Percentiles rank a stretch among this genome's conserved stretches.
Conservation (phyloP, 2,329 filamentous ascomycete genomes). For the Fonsecaea monophora region DNA sequence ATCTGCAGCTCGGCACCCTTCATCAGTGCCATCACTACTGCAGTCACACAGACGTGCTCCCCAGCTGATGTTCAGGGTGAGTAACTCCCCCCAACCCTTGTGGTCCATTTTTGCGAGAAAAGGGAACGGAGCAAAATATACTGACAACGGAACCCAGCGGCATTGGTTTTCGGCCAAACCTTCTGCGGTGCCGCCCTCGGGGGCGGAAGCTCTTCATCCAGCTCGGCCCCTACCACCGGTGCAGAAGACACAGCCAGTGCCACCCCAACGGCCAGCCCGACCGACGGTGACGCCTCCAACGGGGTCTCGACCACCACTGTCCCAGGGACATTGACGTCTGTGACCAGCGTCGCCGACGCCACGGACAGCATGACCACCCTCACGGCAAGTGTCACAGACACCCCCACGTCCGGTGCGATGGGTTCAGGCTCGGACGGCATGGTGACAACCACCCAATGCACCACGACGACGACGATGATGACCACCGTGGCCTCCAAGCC, state of each 20-base stretch:
- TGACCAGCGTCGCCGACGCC: slow-evolving; percentile 21
- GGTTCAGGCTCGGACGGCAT: background rate
- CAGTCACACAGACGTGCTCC: slow-evolving; percentile 27
- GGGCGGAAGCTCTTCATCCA: slow-evolving; percentile 1
- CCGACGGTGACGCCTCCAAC: background rate
- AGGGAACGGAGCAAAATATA: background rate
- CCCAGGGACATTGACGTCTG: slow-evolving; percentile 27
- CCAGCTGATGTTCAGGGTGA: slow-evolving; percentile 29
- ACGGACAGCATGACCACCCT: slow-evolving; percentile 13
- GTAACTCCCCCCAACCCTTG: background rate
- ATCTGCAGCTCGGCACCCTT: slow-evolving; percentile 32
- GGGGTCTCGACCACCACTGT: slow-evolving; percentile 27
- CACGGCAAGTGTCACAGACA: background rate
- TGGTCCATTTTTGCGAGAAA: background rate
- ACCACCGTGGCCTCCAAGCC: background rate
- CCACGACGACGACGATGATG: slow-evolving; percentile 10
- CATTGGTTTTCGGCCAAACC: slow-evolving; percentile 24
- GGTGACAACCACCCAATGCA: slow-evolving; percentile 27
- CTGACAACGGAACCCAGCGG: slow-evolving; percentile 20
- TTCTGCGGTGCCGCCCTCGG: slow-evolving; percentile 28
- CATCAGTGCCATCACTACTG: slow-evolving; percentile 32
- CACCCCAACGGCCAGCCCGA: background rate
- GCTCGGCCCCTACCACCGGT: background rate
- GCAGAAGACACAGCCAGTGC: slow-evolving; percentile 2
- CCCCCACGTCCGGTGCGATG: background rate